phyloP scores from a whole-genome alignment of 192 early-diverging fungal species.

The Backusella luteola region DNA sequence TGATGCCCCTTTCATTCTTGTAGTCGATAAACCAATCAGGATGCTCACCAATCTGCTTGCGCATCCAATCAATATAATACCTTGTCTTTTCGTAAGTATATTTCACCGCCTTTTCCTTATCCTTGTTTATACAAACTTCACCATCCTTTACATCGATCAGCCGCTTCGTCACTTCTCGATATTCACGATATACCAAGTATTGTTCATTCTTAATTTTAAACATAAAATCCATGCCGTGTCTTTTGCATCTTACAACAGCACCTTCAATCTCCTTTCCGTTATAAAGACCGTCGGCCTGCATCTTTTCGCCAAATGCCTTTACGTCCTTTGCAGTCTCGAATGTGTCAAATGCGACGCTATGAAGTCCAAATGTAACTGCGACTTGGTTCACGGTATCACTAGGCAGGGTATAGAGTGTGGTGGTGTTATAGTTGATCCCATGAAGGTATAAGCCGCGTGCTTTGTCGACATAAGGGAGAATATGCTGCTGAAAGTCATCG shows the following conservation, averaged over 20 bases:
- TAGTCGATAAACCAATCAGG: conserved; percentile 68
- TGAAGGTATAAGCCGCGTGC: conserved; percentile 86
- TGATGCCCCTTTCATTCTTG: conserved; percentile 76
- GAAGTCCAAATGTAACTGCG: conserved; percentile 77
- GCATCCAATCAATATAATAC: conserved; percentile 77
- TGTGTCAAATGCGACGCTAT: conserved; percentile 47
- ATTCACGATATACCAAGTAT: conserved; percentile 94
- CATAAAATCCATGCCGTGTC: conserved; percentile 49
- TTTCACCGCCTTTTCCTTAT: neutral
- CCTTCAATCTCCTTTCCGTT: conserved; percentile 82
- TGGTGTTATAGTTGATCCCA: conserved; percentile 84
- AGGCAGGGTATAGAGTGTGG: conserved; percentile 68
- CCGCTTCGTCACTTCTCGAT: conserved; percentile 87
- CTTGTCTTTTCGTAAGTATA: conserved; percentile 58
- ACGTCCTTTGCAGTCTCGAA: conserved; percentile 62
- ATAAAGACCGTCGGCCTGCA: conserved; percentile 62
- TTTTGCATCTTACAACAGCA: conserved; percentile 82
- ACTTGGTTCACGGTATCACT: conserved; percentile 59
- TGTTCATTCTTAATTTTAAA: conserved; percentile 98
- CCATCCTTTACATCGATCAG: conserved; percentile 46
- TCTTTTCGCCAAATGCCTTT: conserved; percentile 63
- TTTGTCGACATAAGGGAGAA: conserved; percentile 81
- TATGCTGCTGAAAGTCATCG: conserved; percentile 95
- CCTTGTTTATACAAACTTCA: neutral
- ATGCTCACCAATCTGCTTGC: conserved; percentile 50